Evolutionary conservation across 352 stramenopile genomes (phyloP).

Genomic region (Pythium monospermum): DNA sequence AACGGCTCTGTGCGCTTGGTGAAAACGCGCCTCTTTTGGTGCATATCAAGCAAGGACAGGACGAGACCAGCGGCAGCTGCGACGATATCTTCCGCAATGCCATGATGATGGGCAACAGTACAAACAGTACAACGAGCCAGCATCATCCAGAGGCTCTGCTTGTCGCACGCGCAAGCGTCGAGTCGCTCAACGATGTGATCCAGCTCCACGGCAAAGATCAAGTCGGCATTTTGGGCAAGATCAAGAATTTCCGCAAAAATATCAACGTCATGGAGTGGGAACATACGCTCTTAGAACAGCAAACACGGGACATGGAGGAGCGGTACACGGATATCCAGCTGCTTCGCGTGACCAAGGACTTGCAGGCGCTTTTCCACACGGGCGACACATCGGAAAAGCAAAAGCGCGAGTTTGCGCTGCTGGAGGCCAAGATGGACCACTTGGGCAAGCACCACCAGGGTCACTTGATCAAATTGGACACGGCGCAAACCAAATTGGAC

Average conservation of each 20-base stretch:
- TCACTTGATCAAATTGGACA: slow-evolving; percentile 61
- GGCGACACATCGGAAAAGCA: slow-evolving; percentile 77
- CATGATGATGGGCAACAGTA: neutral
- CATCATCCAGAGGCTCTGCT: slow-evolving; percentile 78
- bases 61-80: slow-evolving; percentile 64
- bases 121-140: slow-evolving; percentile 16
- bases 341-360: slow-evolving; percentile 89
- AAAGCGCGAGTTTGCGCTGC: slow-evolving; percentile 59
- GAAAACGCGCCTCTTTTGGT: slow-evolving; percentile 82
- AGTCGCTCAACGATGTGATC: slow-evolving; percentile 87
- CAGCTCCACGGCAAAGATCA: slow-evolving; percentile 82
- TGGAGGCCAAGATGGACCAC: slow-evolving; percentile 71
- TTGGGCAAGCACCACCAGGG: slow-evolving; percentile 58
- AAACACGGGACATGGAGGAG: slow-evolving; percentile 86
- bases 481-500: slow-evolving; percentile 39
- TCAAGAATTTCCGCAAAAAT: slow-evolving; percentile 92
- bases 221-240: slow-evolving; percentile 77
- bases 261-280: slow-evolving; percentile 95
- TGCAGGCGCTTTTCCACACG: slow-evolving; percentile 88
- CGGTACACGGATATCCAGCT: slow-evolving; percentile 92
- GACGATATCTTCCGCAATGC: slow-evolving; percentile 36
- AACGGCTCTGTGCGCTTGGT: slow-evolving; percentile 28
- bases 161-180: slow-evolving; percentile 70
- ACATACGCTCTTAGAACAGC: slow-evolving; percentile 69
- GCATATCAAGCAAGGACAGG: slow-evolving; percentile 89